Percentiles rank a stretch among this genome's conserved stretches.
Conservation (phyloP, 108 stramenopile genomes). For the Phaeodactylum tricornutum region DNA sequence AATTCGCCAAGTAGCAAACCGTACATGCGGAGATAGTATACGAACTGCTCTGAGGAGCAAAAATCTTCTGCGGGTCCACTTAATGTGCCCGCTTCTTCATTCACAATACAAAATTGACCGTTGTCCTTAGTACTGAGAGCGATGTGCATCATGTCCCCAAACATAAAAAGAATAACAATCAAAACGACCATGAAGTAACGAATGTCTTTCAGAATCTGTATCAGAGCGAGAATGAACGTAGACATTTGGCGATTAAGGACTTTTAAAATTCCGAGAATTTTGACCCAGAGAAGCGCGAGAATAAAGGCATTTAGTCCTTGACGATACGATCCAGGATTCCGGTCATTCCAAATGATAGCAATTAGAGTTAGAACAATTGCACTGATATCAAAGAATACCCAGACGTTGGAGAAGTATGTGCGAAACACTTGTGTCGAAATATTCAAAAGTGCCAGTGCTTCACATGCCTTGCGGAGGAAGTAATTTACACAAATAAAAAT, state of each 20-base stretch:
- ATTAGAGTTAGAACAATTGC: slow-evolving; percentile 6
- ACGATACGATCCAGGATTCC: not conserved
- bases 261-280: slow-evolving; percentile 31
- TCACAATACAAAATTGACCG: not conserved
- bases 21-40: not conserved
- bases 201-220: slow-evolving; percentile 18
- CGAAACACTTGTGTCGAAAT: slow-evolving; percentile 13
- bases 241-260: slow-evolving; percentile 37
- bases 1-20: slow-evolving; percentile 24
- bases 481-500: not conserved
- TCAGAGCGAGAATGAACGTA: slow-evolving; percentile 37
- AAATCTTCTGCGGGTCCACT: slow-evolving; percentile 13
- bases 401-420: slow-evolving; percentile 6
- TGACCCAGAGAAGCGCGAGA: slow-evolving; percentile 30
- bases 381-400: slow-evolving; percentile 16
- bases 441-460: slow-evolving; percentile 10
- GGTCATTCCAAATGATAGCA: not conserved
- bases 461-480: slow-evolving; percentile 8
- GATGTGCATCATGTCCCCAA: slow-evolving; percentile 19
- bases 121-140: slow-evolving; percentile 6
- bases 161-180: slow-evolving; percentile 17
- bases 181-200: slow-evolving; percentile 19
- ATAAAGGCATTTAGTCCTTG: slow-evolving; percentile 18
- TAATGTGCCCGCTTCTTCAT: not conserved
- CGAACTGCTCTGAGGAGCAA: slow-evolving; percentile 1